Conservation (phyloP, 192 early-diverging fungal genomes). For the Thamnidium elegans region DNA sequence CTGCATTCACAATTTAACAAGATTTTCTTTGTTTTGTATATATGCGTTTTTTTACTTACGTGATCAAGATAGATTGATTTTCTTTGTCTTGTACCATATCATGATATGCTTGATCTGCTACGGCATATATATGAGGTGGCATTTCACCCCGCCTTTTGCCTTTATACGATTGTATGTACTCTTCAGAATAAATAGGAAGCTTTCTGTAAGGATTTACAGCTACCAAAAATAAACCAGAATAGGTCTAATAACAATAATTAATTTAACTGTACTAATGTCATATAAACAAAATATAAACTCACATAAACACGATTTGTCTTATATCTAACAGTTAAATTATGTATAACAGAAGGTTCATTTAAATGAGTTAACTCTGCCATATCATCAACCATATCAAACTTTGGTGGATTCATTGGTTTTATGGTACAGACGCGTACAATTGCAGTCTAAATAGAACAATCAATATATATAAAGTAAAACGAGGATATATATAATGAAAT, state of each 20-base stretch:
- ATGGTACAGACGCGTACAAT: conserved; percentile 57
- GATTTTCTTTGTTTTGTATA: neutral
- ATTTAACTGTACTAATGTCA: neutral
- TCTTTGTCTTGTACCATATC: conserved; percentile 92
- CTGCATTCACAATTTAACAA: conserved; percentile 36
- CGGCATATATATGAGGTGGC: conserved; percentile 88
- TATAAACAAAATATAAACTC: conserved; percentile 30
- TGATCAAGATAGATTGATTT: conserved; percentile 97
- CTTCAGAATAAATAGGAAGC: conserved; percentile 86
- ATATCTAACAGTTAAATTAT: conserved; percentile 92
- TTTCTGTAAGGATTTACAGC: conserved; percentile 97
- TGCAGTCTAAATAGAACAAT: neutral
- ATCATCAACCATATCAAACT: conserved; percentile 98
- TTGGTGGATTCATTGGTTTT: conserved; percentile 98
- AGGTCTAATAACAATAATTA: conserved; percentile 62
- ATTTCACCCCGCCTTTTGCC: conserved; percentile 70
- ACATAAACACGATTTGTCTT: conserved; percentile 91
- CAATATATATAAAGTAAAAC: neutral
- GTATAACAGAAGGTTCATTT: conserved; percentile 98
- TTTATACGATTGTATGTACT: conserved; percentile 68
- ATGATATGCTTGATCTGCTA: conserved; percentile 90
- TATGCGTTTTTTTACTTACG: conserved; percentile 52
- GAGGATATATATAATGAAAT: neutral
- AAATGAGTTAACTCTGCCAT: conserved; percentile 97
- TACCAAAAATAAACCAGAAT: conserved; percentile 98